These are phyloP conservation scores for Pyronema omphalodes DNA, from an alignment of 495 filamentous ascomycete genomes.

Conservation along the genomic window DNA sequence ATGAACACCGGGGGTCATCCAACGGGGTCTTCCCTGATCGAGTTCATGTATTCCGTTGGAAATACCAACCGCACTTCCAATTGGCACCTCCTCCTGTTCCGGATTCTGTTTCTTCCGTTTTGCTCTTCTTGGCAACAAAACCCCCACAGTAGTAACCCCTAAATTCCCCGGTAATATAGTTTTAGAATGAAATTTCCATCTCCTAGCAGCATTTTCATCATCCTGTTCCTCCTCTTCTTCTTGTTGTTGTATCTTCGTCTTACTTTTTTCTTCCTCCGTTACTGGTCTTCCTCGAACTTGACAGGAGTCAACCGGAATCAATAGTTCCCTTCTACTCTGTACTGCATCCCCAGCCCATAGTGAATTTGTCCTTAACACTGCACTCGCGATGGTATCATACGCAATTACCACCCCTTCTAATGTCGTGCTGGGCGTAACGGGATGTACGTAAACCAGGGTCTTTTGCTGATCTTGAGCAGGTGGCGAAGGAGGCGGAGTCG, in stretches of 20 bases:
- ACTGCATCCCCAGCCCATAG: slow-evolving; percentile 87
- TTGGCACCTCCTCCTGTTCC: neutral
- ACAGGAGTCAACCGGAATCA: slow-evolving; percentile 82
- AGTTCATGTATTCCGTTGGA: neutral
- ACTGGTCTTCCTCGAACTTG: slow-evolving; percentile 52
- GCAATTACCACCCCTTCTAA: slow-evolving; percentile 77
- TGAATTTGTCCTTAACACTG: slow-evolving; percentile 72
- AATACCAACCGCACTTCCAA: neutral
- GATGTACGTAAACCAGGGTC: slow-evolving; percentile 54
- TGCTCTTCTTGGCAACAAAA: neutral
- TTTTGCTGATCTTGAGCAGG: neutral
- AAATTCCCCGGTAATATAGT: neutral
- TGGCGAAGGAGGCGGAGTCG: neutral
- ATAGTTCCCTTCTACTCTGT: slow-evolving; percentile 58
- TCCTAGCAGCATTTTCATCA: neutral
- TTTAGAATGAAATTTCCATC: neutral
- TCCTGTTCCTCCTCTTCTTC: neutral
- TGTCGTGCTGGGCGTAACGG: slow-evolving; percentile 62
- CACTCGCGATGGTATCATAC: slow-evolving; percentile 63
- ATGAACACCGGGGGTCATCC: slow-evolving; percentile 4
- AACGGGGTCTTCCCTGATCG: neutral
- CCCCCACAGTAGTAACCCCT: neutral
- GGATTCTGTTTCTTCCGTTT: neutral
- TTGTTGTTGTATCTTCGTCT: neutral
- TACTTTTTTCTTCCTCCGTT: neutral